A percentile compares a stretch with the other conserved stretches of the same genome.
Evolutionary conservation across 202 grass and related monocot species (phyloP).

Genomic region (Miscanthus sacchariflorus): DNA sequence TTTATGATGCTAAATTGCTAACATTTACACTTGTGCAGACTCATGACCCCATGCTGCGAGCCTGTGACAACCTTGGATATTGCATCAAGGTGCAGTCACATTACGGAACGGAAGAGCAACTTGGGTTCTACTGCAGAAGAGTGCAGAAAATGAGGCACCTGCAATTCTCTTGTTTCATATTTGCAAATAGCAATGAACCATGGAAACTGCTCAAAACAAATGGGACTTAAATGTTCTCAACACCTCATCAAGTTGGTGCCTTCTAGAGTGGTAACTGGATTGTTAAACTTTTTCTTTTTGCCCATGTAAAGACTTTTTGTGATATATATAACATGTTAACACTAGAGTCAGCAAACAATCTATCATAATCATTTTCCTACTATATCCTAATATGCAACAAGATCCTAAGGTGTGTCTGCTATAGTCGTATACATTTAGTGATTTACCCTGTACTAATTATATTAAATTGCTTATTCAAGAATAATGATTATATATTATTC

Average conservation of each 20-base stretch:
- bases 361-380: constrained; percentile 5
- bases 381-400: not conserved
- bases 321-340: not conserved
- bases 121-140: not conserved
- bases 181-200: not conserved
- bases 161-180: not conserved
- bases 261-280: too few species aligned
- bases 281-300: not conserved
- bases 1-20: not conserved
- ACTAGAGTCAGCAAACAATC: not conserved
- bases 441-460: not conserved
- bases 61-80: not conserved
- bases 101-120: not conserved
- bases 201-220: not conserved
- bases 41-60: not conserved
- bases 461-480: constrained; percentile 11
- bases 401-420: not conserved
- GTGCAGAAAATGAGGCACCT: not conserved
- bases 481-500: constrained; percentile 1
- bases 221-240: not conserved
- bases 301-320: not conserved
- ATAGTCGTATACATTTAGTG: constrained; percentile 18
- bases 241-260: not conserved
- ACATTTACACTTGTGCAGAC: not conserved
- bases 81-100: not conserved